These are phyloP conservation scores for Stylonectria norvegica DNA, from an alignment of 2,329 filamentous ascomycete species.

Conservation along the genomic window DNA sequence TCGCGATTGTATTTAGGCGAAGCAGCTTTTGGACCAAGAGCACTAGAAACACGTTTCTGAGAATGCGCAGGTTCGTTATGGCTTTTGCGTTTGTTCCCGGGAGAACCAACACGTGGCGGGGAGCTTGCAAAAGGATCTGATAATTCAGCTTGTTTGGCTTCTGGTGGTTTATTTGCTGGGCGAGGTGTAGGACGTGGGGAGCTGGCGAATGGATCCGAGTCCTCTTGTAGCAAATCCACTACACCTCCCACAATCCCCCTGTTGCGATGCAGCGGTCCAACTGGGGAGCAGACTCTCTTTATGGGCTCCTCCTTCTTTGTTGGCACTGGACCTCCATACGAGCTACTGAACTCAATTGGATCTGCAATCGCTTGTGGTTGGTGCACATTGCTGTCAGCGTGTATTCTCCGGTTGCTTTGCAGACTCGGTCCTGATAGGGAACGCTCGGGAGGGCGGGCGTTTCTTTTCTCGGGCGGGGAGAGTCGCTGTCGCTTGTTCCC, in stretches of 20 bases:
- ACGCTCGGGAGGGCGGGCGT: conserved; percentile 14
- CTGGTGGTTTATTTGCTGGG: background rate
- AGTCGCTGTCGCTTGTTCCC: conserved; percentile 31
- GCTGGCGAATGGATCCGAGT: conserved; percentile 35
- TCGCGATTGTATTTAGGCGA: conserved; percentile 16
- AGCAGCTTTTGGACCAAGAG: conserved; percentile 4
- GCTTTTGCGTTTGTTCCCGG: background rate
- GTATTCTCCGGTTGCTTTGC: background rate
- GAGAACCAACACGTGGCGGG: conserved; percentile 2
- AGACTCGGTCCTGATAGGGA: conserved; percentile 12
- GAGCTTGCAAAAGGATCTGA: conserved; percentile 24
- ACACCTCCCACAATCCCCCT: background rate
- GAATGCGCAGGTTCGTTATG: background rate
- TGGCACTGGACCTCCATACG: too few relatives aligned
- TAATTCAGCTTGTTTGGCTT: conserved; percentile 11
- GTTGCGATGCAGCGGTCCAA: background rate
- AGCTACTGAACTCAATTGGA: conserved; percentile 38
- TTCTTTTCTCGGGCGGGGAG: conserved; percentile 12
- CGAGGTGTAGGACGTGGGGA: conserved; percentile 23
- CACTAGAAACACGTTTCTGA: conserved; percentile 5
- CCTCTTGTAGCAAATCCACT: conserved; percentile 1
- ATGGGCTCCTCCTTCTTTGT: too few relatives aligned
- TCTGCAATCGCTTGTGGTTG: conserved; percentile 13
- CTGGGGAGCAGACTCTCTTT: too few relatives aligned
- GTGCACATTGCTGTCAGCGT: background rate